Conservation (phyloP, 1,284 basidiomycete species). For the Microbotryum scabiosae region DNA sequence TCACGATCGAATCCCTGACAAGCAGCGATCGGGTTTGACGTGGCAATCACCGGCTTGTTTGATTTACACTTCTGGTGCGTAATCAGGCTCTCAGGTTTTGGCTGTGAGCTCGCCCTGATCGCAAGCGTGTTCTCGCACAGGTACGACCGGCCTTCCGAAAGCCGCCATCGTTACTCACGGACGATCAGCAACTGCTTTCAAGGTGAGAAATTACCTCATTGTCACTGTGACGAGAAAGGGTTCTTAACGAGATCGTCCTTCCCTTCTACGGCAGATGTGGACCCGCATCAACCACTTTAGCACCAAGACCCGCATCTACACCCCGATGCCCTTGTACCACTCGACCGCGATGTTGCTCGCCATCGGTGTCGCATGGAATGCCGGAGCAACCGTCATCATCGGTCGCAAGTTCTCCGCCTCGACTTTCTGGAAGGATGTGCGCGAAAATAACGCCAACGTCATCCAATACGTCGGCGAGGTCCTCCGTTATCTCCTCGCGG, state of each 20-base stretch:
- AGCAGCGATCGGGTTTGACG: slow-evolving; percentile 17
- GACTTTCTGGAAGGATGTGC: slow-evolving; percentile 38
- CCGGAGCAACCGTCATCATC: slow-evolving; percentile 38
- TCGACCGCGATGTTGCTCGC: slow-evolving; percentile 37
- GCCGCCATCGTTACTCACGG: slow-evolving; percentile 40
- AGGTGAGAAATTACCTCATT: slow-evolving; percentile 19
- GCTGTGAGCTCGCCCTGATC: not conserved
- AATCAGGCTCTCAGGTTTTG: too few relatives aligned
- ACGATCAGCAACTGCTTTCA: slow-evolving; percentile 33
- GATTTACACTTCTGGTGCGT: slow-evolving; percentile 21
- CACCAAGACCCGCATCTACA: slow-evolving; percentile 35
- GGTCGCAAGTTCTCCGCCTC: slow-evolving; percentile 40
- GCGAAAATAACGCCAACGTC: slow-evolving; percentile 36
- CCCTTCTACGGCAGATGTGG: slow-evolving; percentile 7
- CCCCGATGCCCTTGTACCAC: slow-evolving; percentile 37
- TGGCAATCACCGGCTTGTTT: slow-evolving; percentile 24
- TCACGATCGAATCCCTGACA: slow-evolving; percentile 13
- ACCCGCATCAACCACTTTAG: slow-evolving; percentile 15
- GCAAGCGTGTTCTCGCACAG: not conserved
- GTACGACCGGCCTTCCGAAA: slow-evolving; percentile 37
- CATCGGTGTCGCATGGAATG: slow-evolving; percentile 34
- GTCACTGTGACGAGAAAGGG: not conserved
- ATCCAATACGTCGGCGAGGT: slow-evolving; percentile 42
- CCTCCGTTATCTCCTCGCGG: slow-evolving; percentile 36
- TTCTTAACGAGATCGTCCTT: not conserved